Evolutionary conservation across 495 filamentous ascomycete species (phyloP).

Genomic region (Tetracladium marchalianum): DNA sequence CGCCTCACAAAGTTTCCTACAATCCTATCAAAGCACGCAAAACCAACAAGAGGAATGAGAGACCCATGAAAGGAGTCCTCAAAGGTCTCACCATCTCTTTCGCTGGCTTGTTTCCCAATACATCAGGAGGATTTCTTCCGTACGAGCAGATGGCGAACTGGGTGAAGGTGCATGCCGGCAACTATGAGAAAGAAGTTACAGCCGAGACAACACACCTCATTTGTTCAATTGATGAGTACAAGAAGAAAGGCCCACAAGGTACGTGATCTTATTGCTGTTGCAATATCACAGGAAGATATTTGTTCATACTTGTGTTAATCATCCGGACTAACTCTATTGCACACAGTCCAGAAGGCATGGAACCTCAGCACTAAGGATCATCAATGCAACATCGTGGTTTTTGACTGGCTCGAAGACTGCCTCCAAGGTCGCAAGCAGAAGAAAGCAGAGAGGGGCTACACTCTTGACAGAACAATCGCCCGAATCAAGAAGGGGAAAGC

Average conservation of each 20-base stretch:
- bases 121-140: slow-evolving; percentile 8
- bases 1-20: background rate
- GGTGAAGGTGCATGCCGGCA: slow-evolving; percentile 44
- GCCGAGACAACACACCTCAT: slow-evolving; percentile 50
- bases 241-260: slow-evolving; percentile 35
- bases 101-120: slow-evolving; percentile 3
- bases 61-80: slow-evolving; percentile 11
- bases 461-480: slow-evolving; percentile 29
- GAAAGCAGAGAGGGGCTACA: slow-evolving; percentile 32
- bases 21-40: slow-evolving; percentile 2
- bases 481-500: slow-evolving; percentile 21
- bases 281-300: background rate
- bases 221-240: slow-evolving; percentile 39
- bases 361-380: slow-evolving; percentile 7
- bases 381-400: slow-evolving; percentile 43
- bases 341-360: slow-evolving; percentile 34
- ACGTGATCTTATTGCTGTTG: slow-evolving; percentile 8
- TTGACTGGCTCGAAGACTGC: slow-evolving; percentile 54
- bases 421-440: slow-evolving; percentile 26
- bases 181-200: slow-evolving; percentile 28
- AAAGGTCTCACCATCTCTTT: slow-evolving; percentile 3
- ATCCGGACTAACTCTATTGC: background rate
- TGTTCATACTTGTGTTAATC: background rate
- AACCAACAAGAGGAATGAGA: background rate
- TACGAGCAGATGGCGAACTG: slow-evolving; percentile 40